A percentile compares a stretch with the other conserved stretches of the same genome.
phyloP scores from a whole-genome alignment of 768 basidiomycete species.

The Lactarius hengduanensis region DNA sequence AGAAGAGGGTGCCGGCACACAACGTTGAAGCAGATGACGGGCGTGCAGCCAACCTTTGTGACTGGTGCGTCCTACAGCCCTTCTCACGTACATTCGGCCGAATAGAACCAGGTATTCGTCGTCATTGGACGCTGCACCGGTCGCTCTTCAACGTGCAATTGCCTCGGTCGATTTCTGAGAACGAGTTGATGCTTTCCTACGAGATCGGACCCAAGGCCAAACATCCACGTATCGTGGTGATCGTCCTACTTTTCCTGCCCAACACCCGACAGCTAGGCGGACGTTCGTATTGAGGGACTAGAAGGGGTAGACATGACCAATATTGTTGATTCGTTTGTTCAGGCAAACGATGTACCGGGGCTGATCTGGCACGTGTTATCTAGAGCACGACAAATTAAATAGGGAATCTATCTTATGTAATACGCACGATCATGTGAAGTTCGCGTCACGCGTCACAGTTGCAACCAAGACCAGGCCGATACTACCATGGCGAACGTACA shows the following conservation, averaged over 20 bases:
- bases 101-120: conserved; percentile 60
- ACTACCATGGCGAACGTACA: conserved; percentile 32
- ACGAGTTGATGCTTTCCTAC: conserved; percentile 75
- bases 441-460: background rate
- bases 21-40: conserved; percentile 58
- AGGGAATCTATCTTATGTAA: background rate
- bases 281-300: conserved; percentile 53
- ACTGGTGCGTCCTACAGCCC: conserved; percentile 51
- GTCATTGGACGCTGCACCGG: conserved; percentile 62
- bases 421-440: conserved; percentile 22
- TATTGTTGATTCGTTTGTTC: conserved; percentile 58
- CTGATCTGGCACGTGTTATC: conserved; percentile 61
- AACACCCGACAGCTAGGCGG: conserved; percentile 64
- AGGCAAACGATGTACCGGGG: conserved; percentile 63
- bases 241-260: conserved; percentile 66
- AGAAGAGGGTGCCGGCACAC: conserved; percentile 60
- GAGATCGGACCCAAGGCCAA: conserved; percentile 39
- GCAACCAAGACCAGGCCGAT: background rate
- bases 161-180: conserved; percentile 62
- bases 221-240: conserved; percentile 40
- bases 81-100: background rate
- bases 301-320: conserved; percentile 56
- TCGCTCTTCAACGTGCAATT: conserved; percentile 59
- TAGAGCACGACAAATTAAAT: conserved; percentile 38
- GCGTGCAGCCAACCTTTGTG: conserved; percentile 61